Base-by-base conservation (phyloP, 768 basidiomycete genomes). In the Leccinellum albellum region DNA sequence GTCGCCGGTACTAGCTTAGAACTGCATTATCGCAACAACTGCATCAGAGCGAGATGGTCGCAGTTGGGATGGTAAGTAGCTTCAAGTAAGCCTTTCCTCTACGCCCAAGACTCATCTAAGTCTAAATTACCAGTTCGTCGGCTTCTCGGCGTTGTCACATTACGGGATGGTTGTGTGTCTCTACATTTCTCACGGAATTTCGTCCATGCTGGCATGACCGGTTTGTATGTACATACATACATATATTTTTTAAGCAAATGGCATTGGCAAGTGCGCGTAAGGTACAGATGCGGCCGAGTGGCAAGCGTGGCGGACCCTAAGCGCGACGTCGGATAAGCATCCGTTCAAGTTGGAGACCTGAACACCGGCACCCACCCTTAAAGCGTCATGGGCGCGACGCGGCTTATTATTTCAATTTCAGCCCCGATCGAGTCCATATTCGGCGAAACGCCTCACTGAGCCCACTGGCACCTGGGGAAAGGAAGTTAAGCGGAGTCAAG, bases 341-440 rank as follows among this genome's bases (percentile, higher is more conserved):
- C 57, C 32, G 48, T n/a, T n/a, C n/a, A n/a, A n/a, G n/a, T 57
- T 46, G 55, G 55, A 26, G 21, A 33, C n/a, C 8, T 50, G 26
- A 26, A 6, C 20, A 20, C 29, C 15, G n/a, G 29, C 17, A 37
- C 17, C 35, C 37, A 28, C 28, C n/a, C 37, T 37, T 37, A 17
- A 37, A 12, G 17, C 23, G 47, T 49, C 28, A 49, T 49, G 48
- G 49, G 49, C 49, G 42, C 40, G 13, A 29, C 33, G 57, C 49
- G 50, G 51, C 54, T 29, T 29, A 50, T 32, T 42, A 20, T 42
- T 42, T 21, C 10, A 20, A 42, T 20, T 42, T 21, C 20, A 21
- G 20, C 20, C 37, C n/a, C n/a, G n/a, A 40, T 40, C 37, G 37
- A 1, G 15, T 15, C 46, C 13, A 8, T 29, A 57, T 20, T 1